phyloP scores from a whole-genome alignment of 2,329 filamentous ascomycete genomes.

The Helotiales sp. region DNA sequence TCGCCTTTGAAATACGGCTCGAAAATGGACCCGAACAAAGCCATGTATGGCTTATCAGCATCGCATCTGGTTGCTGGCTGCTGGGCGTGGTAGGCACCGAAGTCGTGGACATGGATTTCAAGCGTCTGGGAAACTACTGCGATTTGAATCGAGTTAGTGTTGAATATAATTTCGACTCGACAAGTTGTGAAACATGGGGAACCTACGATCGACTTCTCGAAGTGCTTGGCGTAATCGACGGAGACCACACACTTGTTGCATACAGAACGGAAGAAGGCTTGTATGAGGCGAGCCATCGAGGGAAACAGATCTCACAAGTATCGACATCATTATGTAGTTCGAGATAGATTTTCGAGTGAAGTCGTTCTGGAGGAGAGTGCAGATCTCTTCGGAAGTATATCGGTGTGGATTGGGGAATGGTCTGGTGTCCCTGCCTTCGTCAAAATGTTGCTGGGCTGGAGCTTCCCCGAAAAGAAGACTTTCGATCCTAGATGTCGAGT shows the following conservation, averaged over 20 bases:
- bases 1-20: neutral
- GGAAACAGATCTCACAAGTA: neutral
- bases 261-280: neutral
- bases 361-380: neutral
- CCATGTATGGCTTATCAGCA: neutral
- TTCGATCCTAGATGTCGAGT: neutral
- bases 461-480: neutral
- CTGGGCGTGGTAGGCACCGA: neutral
- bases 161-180: neutral
- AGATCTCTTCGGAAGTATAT: neutral
- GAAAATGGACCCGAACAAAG: neutral
- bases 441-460: neutral
- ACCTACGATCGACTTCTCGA: neutral
- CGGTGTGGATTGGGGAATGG: neutral
- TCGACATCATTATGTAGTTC: neutral
- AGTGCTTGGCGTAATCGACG: neutral
- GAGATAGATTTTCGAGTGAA: neutral
- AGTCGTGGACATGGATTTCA: neutral
- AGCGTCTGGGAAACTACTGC: neutral
- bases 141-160: neutral
- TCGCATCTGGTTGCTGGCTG: too few relatives aligned
- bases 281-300: neutral
- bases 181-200: neutral
- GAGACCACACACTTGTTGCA: neutral
- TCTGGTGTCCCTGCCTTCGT: neutral